A percentile compares a stretch with the other conserved stretches of the same genome.
These are phyloP conservation scores for Penicillium herquei DNA, from an alignment of 495 filamentous ascomycete genomes.

Conservation along the genomic window DNA sequence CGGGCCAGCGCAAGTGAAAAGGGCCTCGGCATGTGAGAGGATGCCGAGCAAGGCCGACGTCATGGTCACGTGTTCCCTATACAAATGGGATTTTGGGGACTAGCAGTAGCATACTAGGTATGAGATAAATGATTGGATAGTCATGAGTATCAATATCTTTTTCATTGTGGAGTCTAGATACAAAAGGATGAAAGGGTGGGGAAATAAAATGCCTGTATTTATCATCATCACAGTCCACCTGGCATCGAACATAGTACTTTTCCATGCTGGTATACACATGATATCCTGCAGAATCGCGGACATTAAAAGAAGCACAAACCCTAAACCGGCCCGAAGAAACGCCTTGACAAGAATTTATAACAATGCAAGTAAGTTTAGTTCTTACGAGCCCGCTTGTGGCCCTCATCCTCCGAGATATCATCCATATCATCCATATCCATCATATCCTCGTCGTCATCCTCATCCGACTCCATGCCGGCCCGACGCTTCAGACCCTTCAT, in stretches of 20 bases:
- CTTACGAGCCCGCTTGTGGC: slow-evolving; percentile 38
- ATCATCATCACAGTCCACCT: not conserved
- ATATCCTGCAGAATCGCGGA: slow-evolving; percentile 14
- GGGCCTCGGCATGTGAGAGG: slow-evolving; percentile 47
- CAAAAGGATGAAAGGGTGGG: not conserved
- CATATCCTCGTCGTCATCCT: slow-evolving; percentile 38
- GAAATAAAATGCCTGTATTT: not conserved
- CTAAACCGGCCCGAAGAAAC: slow-evolving; percentile 26
- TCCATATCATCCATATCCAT: slow-evolving; percentile 44
- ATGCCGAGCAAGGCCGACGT: slow-evolving; percentile 33
- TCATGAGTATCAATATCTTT: not conserved
- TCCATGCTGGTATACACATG: slow-evolving; percentile 22
- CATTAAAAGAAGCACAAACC: slow-evolving; percentile 22
- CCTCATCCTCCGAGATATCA: slow-evolving; percentile 30
- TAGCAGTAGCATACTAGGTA: not conserved
- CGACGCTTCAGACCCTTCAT: slow-evolving; percentile 97
- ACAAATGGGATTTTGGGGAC: not conserved
- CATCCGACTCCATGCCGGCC: slow-evolving; percentile 52
- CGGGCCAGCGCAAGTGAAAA: slow-evolving; percentile 26
- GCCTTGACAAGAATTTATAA: slow-evolving; percentile 28
- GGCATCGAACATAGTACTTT: slow-evolving; percentile 17
- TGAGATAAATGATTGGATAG: not conserved
- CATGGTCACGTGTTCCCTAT: slow-evolving; percentile 39
- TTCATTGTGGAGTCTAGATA: no score
- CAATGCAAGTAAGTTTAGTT: slow-evolving; percentile 31